These are phyloP conservation scores for Paraphoma chrysanthemicola DNA, from an alignment of 2,329 filamentous ascomycete genomes.

Conservation along the genomic window DNA sequence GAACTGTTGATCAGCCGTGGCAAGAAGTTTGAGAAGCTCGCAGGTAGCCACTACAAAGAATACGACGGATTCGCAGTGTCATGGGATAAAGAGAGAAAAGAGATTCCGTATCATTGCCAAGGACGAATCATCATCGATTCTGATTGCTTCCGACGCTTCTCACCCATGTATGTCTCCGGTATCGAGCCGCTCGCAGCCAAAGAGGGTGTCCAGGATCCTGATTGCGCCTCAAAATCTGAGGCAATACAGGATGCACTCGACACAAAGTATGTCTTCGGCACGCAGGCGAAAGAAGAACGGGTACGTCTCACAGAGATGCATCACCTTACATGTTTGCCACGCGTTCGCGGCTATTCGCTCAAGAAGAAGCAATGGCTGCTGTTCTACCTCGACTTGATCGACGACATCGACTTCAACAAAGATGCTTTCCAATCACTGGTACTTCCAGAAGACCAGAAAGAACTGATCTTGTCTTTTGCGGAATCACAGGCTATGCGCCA, in stretches of 20 bases:
- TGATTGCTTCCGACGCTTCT: constrained; percentile 55
- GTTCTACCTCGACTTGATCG: constrained; percentile 77
- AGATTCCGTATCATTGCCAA: constrained; percentile 65
- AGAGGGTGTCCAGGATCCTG: constrained; percentile 19
- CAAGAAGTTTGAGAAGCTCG: constrained; percentile 78
- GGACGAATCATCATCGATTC: constrained; percentile 87
- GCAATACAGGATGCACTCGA: constrained; percentile 21
- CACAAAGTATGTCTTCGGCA: constrained; percentile 24
- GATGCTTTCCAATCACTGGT: constrained; percentile 82
- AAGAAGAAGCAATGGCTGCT: constrained; percentile 89
- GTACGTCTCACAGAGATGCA: constrained; percentile 77
- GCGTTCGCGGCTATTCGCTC: constrained; percentile 85
- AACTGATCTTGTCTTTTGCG: constrained; percentile 78
- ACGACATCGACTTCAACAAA: constrained; percentile 83
- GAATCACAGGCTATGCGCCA: constrained; percentile 79
- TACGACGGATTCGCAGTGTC: constrained; percentile 68
- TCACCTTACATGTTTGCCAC: constrained; percentile 78
- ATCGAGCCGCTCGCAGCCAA: constrained; percentile 24
- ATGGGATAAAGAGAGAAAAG: constrained; percentile 29
- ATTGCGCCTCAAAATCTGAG: constrained; percentile 49
- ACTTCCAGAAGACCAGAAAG: constrained; percentile 68
- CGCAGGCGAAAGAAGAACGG: constrained; percentile 44
- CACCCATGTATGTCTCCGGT: constrained; percentile 42
- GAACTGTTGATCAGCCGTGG: constrained; percentile 76
- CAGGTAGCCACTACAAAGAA: constrained; percentile 82